Evolutionary conservation across 2,329 filamentous ascomycete genomes (phyloP), one percentile per base, ranked within the genome.

Genomic region (Aureobasidium sp.): DNA sequence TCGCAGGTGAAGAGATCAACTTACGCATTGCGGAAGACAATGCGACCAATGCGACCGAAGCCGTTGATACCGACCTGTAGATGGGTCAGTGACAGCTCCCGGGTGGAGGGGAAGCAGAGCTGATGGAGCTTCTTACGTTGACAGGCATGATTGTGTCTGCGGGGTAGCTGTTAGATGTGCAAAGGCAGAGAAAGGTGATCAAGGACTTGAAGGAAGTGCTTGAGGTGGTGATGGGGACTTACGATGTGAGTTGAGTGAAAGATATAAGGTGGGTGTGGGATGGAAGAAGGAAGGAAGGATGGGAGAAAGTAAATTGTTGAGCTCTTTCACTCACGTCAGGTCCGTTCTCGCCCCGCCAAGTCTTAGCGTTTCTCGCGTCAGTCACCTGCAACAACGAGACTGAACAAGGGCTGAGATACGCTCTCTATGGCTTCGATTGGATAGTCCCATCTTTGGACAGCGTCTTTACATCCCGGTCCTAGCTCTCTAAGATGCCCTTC

Each of bases 21-120:
- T 77, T 76, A 87, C 85, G 93, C 90, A 83, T 97, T 97, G 83
- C 93, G 91, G 89, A 97, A 94, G 84, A 97, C 85, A 79, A 99
- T 97, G 79, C 94, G 90, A 75, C 94, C 94, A 81, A 99, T 99
- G 81, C 94, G 92, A 83, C 94, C 94, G 85, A 99, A 99, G 80
- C 94, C 93, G 89, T 97, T 97, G 88, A 96, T 97, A 79, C 91
- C 91, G 77, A 95, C 90, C 86, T 95, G 85, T 77, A 82, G 77
- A 76, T 59, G 48, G 51, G 44, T 54, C 61, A 71, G 65, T 66
- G 48, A 36, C 53, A 59, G 51, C 44, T 41, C 32, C 8, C 50
- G 45, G 32, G 13, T 37, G 34, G 27, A 32, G n/a, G 27, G 21
- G 14, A 42, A 48, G 64, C 64, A 67, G 61, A 50, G 62, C 63